Evolutionary conservation across 1,284 basidiomycete species (phyloP).

Genomic region (Moesziomyces antarcticus): DNA sequence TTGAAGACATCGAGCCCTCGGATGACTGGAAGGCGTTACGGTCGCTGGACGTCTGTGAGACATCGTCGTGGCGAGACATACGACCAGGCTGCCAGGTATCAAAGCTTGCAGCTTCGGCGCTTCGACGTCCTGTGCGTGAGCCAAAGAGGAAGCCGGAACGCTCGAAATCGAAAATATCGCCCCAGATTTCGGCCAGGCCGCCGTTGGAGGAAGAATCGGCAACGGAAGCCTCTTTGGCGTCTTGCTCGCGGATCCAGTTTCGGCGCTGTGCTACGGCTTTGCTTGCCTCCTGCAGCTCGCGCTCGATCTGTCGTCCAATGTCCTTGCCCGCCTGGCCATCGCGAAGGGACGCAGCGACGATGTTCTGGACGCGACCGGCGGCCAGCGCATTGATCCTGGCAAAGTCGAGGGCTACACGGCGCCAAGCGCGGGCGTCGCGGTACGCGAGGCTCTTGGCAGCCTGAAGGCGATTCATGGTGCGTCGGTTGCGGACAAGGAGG

Average conservation of each 20-base stretch:
- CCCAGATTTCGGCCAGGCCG: conserved; percentile 14
- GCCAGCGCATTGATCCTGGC: conserved; percentile 45
- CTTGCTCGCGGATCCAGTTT: conserved; percentile 29
- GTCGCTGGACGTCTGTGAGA: conserved; percentile 8
- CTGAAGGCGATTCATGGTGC: conserved; percentile 43
- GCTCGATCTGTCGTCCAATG: conserved; percentile 31
- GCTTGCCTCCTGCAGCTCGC: conserved; percentile 40
- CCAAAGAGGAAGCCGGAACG: conserved; percentile 28
- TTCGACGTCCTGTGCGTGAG: conserved; percentile 16
- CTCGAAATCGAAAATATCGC: conserved; percentile 14
- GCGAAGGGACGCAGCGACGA: conserved; percentile 23
- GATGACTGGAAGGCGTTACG: conserved; percentile 7
- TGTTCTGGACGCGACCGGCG: conserved; percentile 27
- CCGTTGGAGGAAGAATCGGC: conserved; percentile 5
- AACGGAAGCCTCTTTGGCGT: conserved; percentile 16
- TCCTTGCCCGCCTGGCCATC: conserved; percentile 28
- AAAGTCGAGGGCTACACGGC: conserved; percentile 43
- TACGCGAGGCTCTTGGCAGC: conserved; percentile 33
- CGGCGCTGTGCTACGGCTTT: conserved; percentile 30
- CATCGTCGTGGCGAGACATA: conserved; percentile 12
- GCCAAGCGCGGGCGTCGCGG: conserved; percentile 43
- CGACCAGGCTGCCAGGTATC: conserved; percentile 8
- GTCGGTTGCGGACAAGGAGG: conserved; percentile 22
- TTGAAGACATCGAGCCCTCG: conserved; percentile 5
- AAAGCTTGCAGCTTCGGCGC: conserved; percentile 11